phyloP scores from a whole-genome alignment of 164 flowering plant genomes.

The Magnolia kwangsiensis region DNA sequence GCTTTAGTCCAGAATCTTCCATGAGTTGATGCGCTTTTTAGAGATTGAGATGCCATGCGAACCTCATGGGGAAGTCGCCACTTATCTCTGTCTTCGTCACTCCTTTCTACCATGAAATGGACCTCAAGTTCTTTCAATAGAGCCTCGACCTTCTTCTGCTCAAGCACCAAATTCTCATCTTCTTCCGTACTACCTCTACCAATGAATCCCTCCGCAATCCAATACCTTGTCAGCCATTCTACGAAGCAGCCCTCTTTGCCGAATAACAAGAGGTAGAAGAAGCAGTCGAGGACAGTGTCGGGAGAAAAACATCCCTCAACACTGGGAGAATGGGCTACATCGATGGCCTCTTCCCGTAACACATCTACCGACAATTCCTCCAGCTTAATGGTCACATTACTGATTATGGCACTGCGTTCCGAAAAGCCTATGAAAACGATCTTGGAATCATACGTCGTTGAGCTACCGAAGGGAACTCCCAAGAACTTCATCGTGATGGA shows the following conservation, averaged over 20 bases:
- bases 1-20: background rate
- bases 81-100: background rate
- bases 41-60: background rate
- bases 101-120: background rate
- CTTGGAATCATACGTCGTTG: background rate
- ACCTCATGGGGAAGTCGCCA: too few species aligned
- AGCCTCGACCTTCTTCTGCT: background rate
- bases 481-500: background rate
- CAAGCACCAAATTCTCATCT: background rate
- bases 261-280: background rate
- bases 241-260: background rate
- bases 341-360: background rate
- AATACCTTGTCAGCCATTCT: background rate
- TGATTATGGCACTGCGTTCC: too few species aligned
- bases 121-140: background rate
- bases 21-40: too few species aligned
- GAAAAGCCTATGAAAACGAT: background rate
- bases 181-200: background rate
- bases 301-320: background rate
- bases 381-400: too few species aligned
- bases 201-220: background rate
- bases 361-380: too few species aligned
- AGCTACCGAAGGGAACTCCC: background rate
- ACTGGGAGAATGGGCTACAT: background rate
- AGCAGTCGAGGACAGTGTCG: background rate